A percentile compares a stretch with the other conserved stretches of the same genome.
These are phyloP conservation scores for Phytophthora parvispora DNA, from an alignment of 352 stramenopile species.

Conservation along the genomic window DNA sequence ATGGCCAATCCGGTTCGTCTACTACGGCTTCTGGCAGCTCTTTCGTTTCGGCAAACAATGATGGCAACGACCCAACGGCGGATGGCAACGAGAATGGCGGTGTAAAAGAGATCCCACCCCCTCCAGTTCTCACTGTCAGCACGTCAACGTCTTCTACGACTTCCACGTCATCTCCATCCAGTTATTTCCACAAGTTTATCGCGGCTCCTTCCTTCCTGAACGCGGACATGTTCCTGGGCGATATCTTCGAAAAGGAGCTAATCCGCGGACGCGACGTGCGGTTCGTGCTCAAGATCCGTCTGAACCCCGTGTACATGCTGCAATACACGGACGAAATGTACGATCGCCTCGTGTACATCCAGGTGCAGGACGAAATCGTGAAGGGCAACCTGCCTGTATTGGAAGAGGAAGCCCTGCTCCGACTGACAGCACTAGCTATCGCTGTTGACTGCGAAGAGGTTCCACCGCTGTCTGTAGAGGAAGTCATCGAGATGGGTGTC, in stretches of 20 bases:
- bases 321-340: slow-evolving; percentile 90
- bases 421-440: slow-evolving; percentile 83
- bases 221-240: slow-evolving; percentile 88
- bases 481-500: slow-evolving; percentile 77
- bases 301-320: slow-evolving; percentile 84
- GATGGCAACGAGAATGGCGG: slow-evolving; percentile 23
- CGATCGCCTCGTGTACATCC: slow-evolving; percentile 88
- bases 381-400: slow-evolving; percentile 87
- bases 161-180: slow-evolving; percentile 50
- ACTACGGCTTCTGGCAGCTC: slow-evolving; percentile 38
- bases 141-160: slow-evolving; percentile 39
- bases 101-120: slow-evolving; percentile 19
- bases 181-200: slow-evolving; percentile 86
- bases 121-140: slow-evolving; percentile 26
- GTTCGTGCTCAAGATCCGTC: slow-evolving; percentile 95
- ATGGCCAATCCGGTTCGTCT: slow-evolving; percentile 37
- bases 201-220: slow-evolving; percentile 83
- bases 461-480: slow-evolving; percentile 60
- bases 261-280: slow-evolving; percentile 90
- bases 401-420: slow-evolving; percentile 80
- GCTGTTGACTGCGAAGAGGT: slow-evolving; percentile 82
- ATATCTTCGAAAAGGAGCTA: slow-evolving; percentile 93
- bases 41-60: slow-evolving; percentile 40
- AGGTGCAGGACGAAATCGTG: slow-evolving; percentile 95
- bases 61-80: slow-evolving; percentile 35